These are phyloP conservation scores for Usnea hakonensis DNA, from an alignment of 495 filamentous ascomycete genomes.

Conservation along the genomic window DNA sequence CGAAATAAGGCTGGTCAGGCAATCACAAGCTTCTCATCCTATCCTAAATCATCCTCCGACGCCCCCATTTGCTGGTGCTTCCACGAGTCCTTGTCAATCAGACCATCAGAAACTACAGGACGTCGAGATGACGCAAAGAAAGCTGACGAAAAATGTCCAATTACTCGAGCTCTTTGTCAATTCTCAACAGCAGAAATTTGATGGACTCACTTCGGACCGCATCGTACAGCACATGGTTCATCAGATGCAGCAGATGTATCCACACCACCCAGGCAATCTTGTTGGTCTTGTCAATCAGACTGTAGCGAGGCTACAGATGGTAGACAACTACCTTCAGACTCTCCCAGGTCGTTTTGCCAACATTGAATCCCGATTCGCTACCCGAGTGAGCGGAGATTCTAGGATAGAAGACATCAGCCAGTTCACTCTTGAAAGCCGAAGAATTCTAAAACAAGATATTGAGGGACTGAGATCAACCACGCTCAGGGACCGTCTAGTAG, in stretches of 20 bases:
- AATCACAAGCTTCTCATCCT: background rate
- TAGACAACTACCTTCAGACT: slow-evolving; percentile 4
- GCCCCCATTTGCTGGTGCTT: background rate
- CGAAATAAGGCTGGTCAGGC: background rate
- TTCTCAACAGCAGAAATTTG: slow-evolving; percentile 13
- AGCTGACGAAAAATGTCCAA: background rate
- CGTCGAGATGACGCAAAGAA: background rate
- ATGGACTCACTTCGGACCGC: slow-evolving; percentile 8
- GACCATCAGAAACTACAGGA: slow-evolving; percentile 6
- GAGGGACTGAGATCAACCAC: background rate
- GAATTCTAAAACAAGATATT: background rate
- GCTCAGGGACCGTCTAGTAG: background rate
- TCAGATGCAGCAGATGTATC: slow-evolving; percentile 12
- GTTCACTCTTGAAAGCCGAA: background rate
- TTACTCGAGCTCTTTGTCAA: background rate
- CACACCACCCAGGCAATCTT: slow-evolving; percentile 4
- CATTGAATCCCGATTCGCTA: background rate
- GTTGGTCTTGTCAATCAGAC: background rate
- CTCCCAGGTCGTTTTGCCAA: background rate
- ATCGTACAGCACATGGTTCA: slow-evolving; percentile 6
- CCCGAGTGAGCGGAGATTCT: background rate
- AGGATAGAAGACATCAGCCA: background rate
- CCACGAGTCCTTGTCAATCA: background rate
- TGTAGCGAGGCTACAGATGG: background rate
- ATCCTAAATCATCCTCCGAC: background rate